Evolutionary conservation across 1,284 basidiomycete genomes (phyloP).

Genomic region (Phaffia rhodozyma): DNA sequence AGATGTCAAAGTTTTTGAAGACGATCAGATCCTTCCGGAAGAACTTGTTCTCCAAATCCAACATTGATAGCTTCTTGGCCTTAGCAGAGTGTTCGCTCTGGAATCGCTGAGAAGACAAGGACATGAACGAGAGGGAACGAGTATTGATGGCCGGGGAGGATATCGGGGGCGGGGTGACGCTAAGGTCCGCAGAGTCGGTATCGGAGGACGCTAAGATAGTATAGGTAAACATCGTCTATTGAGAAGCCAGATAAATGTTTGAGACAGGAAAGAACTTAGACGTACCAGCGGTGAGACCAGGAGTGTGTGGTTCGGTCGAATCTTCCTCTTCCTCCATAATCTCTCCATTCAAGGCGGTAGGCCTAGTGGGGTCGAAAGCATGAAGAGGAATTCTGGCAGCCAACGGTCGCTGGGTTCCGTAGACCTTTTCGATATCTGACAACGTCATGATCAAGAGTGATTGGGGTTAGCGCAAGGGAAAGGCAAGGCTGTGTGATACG

Average conservation of each 20-base stretch:
- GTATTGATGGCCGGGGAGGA: background rate
- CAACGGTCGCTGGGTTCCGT: slow-evolving; percentile 70
- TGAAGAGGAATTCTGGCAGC: slow-evolving; percentile 62
- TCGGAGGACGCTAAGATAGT: background rate
- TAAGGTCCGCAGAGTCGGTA: slow-evolving; percentile 3
- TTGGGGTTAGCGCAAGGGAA: background rate
- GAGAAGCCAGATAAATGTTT: background rate
- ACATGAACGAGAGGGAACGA: background rate
- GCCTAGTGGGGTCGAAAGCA: slow-evolving; percentile 21
- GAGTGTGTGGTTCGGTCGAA: slow-evolving; percentile 37
- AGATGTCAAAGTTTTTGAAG: slow-evolving; percentile 66
- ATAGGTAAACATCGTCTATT: background rate
- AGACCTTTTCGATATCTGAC: slow-evolving; percentile 80
- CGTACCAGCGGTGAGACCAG: slow-evolving; percentile 57
- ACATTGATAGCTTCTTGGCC: slow-evolving; percentile 47
- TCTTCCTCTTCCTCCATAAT: slow-evolving; percentile 16
- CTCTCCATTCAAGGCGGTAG: slow-evolving; percentile 21
- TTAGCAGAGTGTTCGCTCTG: background rate
- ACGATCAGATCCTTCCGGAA: slow-evolving; percentile 80
- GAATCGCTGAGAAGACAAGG: background rate
- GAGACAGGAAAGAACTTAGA: background rate
- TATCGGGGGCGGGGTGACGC: background rate
- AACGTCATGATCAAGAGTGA: background rate
- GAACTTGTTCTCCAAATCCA: slow-evolving; percentile 80
- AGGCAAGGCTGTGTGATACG: background rate